Conservation (phyloP, 148 eudicot genomes). For the Rheum nobile region DNA sequence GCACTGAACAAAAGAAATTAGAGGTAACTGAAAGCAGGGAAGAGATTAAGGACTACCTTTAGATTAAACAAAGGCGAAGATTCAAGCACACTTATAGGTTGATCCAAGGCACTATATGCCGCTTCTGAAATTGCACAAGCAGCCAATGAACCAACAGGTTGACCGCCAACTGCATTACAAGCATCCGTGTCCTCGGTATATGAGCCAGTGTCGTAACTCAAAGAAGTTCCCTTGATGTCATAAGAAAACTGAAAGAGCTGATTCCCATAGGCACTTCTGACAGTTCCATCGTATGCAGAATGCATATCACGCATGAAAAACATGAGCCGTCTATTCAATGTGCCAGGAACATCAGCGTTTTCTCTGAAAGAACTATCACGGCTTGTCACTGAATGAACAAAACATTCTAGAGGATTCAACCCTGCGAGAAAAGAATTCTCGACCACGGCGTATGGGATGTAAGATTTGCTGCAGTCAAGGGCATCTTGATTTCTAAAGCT, state of each 20-base stretch:
- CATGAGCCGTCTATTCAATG: slow-evolving; percentile 51
- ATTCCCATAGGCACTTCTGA: slow-evolving; percentile 73
- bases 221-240: slow-evolving; percentile 12
- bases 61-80: slow-evolving; percentile 74
- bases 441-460: slow-evolving; percentile 61
- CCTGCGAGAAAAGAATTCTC: slow-evolving; percentile 55
- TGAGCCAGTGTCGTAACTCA: slow-evolving; percentile 5
- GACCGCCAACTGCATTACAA: slow-evolving; percentile 38
- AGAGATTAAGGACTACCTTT: slow-evolving; percentile 38
- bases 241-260: slow-evolving; percentile 72
- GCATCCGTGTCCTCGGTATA: slow-evolving; percentile 11
- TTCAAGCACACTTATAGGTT: slow-evolving; percentile 76
- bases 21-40: slow-evolving; percentile 6
- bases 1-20: neutral
- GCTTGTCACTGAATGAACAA: slow-evolving; percentile 64
- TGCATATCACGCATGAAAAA: slow-evolving; percentile 82
- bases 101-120: slow-evolving; percentile 92
- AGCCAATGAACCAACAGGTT: slow-evolving; percentile 82
- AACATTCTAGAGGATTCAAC: slow-evolving; percentile 74
- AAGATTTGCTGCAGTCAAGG: slow-evolving; percentile 27
- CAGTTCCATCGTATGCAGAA: slow-evolving; percentile 75
- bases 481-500: slow-evolving; percentile 2
- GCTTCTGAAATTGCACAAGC: slow-evolving; percentile 94
- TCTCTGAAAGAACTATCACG: slow-evolving; percentile 86
- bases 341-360: slow-evolving; percentile 87